Conservation (phyloP, 2,329 filamentous ascomycete species). For the Sarocladium kiliense region DNA sequence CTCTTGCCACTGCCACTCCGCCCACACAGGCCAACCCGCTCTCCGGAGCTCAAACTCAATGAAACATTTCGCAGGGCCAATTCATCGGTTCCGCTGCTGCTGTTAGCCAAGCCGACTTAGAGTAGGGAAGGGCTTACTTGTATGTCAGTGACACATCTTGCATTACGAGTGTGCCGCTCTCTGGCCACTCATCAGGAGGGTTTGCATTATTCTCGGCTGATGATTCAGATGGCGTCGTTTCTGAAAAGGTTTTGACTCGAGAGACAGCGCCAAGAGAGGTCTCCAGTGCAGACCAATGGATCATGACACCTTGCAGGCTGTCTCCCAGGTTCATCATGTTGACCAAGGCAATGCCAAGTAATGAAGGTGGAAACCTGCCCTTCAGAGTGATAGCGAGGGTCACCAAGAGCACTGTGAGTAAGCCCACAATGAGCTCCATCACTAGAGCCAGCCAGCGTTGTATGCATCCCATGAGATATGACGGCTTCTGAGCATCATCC, state of each 20-base stretch:
- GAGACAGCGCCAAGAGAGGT: conserved; percentile 24
- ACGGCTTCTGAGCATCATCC: conserved; percentile 45
- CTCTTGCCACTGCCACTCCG: conserved; percentile 34
- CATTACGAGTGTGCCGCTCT: too few species aligned
- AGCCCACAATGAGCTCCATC: conserved; percentile 45
- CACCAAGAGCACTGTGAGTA: conserved; percentile 33
- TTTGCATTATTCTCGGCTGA: too few species aligned
- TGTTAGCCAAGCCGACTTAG: too few species aligned
- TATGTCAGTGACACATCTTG: too few species aligned
- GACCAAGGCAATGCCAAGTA: conserved; percentile 31
- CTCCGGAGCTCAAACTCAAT: conserved; percentile 25
- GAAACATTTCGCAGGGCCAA: conserved; percentile 27
- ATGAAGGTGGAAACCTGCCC: conserved; percentile 24
- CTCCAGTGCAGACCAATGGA: conserved; percentile 24
- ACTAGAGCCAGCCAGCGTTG: conserved; percentile 50
- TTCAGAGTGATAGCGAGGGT: conserved; percentile 31
- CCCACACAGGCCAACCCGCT: conserved; percentile 40
- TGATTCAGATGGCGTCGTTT: conserved; percentile 20
- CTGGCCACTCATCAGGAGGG: conserved; percentile 18
- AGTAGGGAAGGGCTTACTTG: too few species aligned
- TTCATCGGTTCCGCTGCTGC: conserved; percentile 18
- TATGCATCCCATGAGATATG: conserved; percentile 46
- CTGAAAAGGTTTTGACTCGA: conserved; percentile 21
- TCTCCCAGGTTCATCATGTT: conserved; percentile 25
- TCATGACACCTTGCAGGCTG: conserved; percentile 22